phyloP scores from a whole-genome alignment of 2,329 filamentous ascomycete species.

The Nakataea oryzae region DNA sequence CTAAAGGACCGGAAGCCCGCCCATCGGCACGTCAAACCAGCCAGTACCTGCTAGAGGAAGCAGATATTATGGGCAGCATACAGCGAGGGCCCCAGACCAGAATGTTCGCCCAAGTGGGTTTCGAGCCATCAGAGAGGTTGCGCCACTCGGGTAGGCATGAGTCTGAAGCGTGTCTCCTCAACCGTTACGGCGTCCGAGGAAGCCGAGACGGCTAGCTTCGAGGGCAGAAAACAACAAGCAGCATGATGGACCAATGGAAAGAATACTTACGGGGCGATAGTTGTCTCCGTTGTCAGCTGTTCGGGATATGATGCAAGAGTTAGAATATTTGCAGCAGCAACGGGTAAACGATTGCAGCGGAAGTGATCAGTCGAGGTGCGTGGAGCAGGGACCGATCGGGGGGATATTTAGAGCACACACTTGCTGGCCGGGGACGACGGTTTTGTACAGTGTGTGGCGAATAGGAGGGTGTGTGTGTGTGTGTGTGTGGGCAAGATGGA shows the following conservation, averaged over 20 bases:
- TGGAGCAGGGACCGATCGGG: conserved; percentile 9
- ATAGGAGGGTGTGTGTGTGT: conserved; percentile 9
- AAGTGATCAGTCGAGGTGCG: not conserved
- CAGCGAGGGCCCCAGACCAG: not conserved
- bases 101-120: not conserved
- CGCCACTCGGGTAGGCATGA: not conserved
- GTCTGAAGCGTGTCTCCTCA: not conserved
- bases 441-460: conserved; percentile 15
- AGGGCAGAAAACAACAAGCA: not conserved
- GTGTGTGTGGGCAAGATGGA: conserved; percentile 4
- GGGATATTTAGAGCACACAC: conserved; percentile 4
- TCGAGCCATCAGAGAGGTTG: not conserved
- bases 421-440: not conserved
- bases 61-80: not conserved
- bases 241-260: conserved; percentile 2
- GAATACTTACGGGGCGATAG: conserved; percentile 46
- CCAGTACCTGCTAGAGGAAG: not conserved
- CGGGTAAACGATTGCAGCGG: not conserved
- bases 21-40: not conserved
- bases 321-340: conserved; percentile 9
- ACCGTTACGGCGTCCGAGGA: not conserved
- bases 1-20: not conserved
- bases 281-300: conserved; percentile 50
- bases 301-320: conserved; percentile 14
- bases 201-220: not conserved